Percentiles rank a stretch among this genome's conserved stretches.
Evolutionary conservation across 1,284 basidiomycete genomes (phyloP).

Genomic region (Phylloporus gajari): DNA sequence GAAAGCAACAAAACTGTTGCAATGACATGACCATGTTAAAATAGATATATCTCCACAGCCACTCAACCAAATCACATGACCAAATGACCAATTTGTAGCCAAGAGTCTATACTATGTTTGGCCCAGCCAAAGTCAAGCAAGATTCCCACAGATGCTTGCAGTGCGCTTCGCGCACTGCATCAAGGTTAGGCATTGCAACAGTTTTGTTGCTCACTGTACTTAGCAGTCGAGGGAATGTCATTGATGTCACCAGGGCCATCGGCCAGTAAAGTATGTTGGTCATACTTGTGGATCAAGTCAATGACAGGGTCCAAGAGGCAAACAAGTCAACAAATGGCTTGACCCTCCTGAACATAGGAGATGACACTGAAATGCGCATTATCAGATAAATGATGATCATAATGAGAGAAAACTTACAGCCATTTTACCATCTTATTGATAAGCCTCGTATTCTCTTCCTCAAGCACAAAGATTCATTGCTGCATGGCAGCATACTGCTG

Average conservation of each 20-base stretch:
- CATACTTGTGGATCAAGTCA: slow-evolving; percentile 17
- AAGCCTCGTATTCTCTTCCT: slow-evolving; percentile 13
- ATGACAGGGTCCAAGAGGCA: slow-evolving; percentile 12
- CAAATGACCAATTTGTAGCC: too few relatives aligned
- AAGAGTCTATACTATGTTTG: too few relatives aligned
- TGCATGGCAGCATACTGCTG: not conserved
- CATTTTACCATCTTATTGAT: not conserved
- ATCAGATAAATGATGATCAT: not conserved
- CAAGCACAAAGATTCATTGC: slow-evolving; percentile 9
- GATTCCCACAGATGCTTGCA: too few relatives aligned
- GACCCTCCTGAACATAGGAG: slow-evolving; percentile 13
- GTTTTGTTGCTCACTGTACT: too few relatives aligned
- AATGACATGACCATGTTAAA: too few relatives aligned
- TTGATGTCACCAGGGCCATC: not conserved
- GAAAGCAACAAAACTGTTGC: too few relatives aligned
- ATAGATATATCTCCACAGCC: too few relatives aligned
- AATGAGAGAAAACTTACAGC: not conserved
- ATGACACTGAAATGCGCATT: too few relatives aligned
- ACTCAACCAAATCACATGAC: too few relatives aligned
- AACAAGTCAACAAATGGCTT: slow-evolving; percentile 19
- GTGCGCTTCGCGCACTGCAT: too few relatives aligned
- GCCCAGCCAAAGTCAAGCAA: too few relatives aligned
- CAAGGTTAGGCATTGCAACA: too few relatives aligned
- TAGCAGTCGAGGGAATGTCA: not conserved
- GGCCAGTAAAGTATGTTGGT: slow-evolving; percentile 5